Evolutionary conservation across 345 rosid species (phyloP).

Genomic region (Populus ilicifolia): DNA sequence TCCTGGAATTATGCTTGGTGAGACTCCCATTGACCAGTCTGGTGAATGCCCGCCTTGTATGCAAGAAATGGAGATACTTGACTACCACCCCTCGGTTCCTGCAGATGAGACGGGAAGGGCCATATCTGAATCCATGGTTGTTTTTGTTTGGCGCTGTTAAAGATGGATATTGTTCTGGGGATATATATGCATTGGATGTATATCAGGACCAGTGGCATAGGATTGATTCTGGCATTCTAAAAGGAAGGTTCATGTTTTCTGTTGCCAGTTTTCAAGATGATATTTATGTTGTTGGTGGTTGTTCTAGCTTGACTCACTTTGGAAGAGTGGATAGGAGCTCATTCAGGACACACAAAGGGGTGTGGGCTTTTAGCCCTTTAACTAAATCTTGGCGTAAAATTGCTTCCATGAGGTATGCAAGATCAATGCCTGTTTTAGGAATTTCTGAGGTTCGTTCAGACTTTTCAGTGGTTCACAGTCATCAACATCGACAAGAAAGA

Average conservation of each 20-base stretch:
- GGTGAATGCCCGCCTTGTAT: conserved; percentile 85
- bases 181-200: conserved; percentile 73
- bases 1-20: conserved; percentile 86
- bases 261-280: conserved; percentile 72
- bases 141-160: conserved; percentile 81
- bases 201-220: conserved; percentile 75
- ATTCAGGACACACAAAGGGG: conserved; percentile 78
- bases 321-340: conserved; percentile 80
- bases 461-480: conserved; percentile 41
- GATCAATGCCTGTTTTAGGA: conserved; percentile 81
- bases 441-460: conserved; percentile 62
- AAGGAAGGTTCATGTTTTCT: conserved; percentile 85
- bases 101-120: conserved; percentile 67
- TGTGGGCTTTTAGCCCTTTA: conserved; percentile 67
- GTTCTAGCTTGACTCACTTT: conserved; percentile 61
- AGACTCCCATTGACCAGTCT: conserved; percentile 80
- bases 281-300: conserved; percentile 77
- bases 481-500: conserved; percentile 67
- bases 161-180: conserved; percentile 78
- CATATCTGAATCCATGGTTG: conserved; percentile 75
- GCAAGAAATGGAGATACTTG: conserved; percentile 89
- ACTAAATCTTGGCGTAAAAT: conserved; percentile 78
- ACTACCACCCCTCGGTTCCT: conserved; percentile 65
- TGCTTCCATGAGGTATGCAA: conserved; percentile 78
- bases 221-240: conserved; percentile 59